Evolutionary conservation across 345 rosid genomes (phyloP).

Genomic region (Tarenaya hassleriana): DNA sequence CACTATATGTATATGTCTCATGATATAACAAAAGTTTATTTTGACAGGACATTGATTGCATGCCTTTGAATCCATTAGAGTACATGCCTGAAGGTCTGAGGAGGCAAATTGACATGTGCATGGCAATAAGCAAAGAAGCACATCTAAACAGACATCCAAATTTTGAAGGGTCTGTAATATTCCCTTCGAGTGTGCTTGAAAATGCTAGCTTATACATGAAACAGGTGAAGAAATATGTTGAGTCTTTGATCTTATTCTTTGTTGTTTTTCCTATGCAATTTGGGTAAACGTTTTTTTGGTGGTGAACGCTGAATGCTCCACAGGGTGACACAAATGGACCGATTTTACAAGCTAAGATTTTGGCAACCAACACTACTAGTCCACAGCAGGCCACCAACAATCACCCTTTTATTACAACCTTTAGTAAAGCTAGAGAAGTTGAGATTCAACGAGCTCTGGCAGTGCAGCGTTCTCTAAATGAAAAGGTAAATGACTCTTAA

Average conservation of each 20-base stretch:
- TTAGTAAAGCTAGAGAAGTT: slow-evolving; percentile 46
- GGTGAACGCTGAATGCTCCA: slow-evolving; percentile 11
- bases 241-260: slow-evolving; percentile 11
- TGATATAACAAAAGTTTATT: slow-evolving; percentile 15
- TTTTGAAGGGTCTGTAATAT: slow-evolving; percentile 31
- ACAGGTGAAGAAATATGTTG: slow-evolving; percentile 24
- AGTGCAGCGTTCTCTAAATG: slow-evolving; percentile 36
- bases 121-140: slow-evolving; percentile 35
- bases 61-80: slow-evolving; percentile 80
- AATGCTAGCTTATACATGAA: slow-evolving; percentile 13
- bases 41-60: slow-evolving; percentile 87
- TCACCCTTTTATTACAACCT: slow-evolving; percentile 23
- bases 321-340: slow-evolving; percentile 20
- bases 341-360: neutral
- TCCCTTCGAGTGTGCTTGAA: slow-evolving; percentile 35
- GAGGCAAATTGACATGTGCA: slow-evolving; percentile 43
- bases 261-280: neutral
- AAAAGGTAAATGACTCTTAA: slow-evolving; percentile 44
- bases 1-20: slow-evolving; percentile 1
- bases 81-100: slow-evolving; percentile 81
- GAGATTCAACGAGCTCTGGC: slow-evolving; percentile 46
- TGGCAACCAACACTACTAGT: slow-evolving; percentile 23
- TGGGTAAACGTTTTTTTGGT: neutral
- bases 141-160: slow-evolving; percentile 38
- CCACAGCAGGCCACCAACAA: slow-evolving; percentile 21